These are phyloP conservation scores for Gracilaria caudata DNA, from an alignment of 23 red algal species.

Conservation along the genomic window DNA sequence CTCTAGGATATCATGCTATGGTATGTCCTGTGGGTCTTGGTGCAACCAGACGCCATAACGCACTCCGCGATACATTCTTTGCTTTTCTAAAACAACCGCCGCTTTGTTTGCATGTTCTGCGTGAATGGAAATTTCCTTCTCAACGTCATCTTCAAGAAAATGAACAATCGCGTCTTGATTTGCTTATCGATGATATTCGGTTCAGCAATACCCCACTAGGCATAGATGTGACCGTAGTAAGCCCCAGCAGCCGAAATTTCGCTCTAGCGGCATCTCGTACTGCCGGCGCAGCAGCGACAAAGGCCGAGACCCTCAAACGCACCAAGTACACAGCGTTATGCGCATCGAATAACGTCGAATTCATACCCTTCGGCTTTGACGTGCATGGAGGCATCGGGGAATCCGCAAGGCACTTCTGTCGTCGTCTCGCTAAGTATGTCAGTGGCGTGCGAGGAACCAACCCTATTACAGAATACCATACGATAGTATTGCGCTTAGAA, in stretches of 20 bases:
- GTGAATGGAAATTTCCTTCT: background rate
- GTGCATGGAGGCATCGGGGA: background rate
- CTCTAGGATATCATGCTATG: background rate
- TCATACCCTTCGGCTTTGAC: slow-evolving; percentile 15
- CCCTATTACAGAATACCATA: slow-evolving; percentile 5
- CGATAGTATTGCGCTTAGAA: background rate
- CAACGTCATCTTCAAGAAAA: background rate
- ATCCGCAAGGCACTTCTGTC: background rate
- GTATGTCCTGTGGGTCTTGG: background rate
- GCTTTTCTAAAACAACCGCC: background rate
- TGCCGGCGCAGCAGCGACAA: background rate
- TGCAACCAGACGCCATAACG: background rate
- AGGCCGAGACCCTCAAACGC: background rate
- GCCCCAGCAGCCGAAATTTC: too few relatives aligned
- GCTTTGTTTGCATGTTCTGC: background rate
- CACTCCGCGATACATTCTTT: background rate
- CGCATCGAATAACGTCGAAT: background rate
- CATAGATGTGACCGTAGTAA: background rate
- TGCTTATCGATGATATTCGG: slow-evolving; percentile 1
- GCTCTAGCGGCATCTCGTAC: too few relatives aligned
- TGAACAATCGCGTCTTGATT: background rate
- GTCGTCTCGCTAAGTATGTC: background rate
- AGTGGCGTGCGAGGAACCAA: background rate
- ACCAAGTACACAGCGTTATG: background rate
- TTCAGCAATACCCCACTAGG: background rate